Evolutionary conservation across 2,329 filamentous ascomycete species (phyloP), one percentile per base, ranked within the genome.

Genomic region (Stagonosporopsis vannaccii): DNA sequence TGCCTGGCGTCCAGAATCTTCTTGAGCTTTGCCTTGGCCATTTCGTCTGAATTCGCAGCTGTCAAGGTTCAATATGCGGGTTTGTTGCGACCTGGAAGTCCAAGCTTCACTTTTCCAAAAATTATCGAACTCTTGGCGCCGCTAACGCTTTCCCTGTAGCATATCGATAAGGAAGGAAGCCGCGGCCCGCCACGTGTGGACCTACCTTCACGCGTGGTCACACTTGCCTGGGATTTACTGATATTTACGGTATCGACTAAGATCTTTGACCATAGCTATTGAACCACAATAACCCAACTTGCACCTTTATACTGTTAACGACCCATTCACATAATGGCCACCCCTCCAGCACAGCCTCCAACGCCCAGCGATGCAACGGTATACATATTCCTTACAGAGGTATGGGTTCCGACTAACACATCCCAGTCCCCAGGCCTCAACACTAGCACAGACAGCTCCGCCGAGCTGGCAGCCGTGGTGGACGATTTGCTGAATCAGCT

Each of bases 401-500:
- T 26, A 25, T 23, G 54, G 57, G 46, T 59, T 37, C 4, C 6
- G 20, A 22, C 36, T 51, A 20, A 56, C 9, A 4, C 20, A 2
- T 4, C 13, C 4, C 51, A 66, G 64, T 63, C 70, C 0, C 49
- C 53, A 15, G 47, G 36, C 12, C 25, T 66, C 17, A 59, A 62
- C 42, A 58, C 66, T 15, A 65, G 59, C 30, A 58, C 56, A 26
- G 73, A 76, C 54, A 62, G 62, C 48, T 72, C 71, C 9, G 81
- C 84, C 39, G 89, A 94, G 71, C 84, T 96, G 53, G 87, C 87
- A 2, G 86, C 86, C 4, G 91, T 92, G 1, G 89, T 97, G 1
- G 93, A 97, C 66, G 91, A 97, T 36, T 84, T 97, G 2, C 81
- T 97, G 4, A 92, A 93, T 72, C 89, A 91, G 41, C 80, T 97